phyloP scores from a whole-genome alignment of 176 grass and related monocot species.

The Dendrocalamus sinicus region DNA sequence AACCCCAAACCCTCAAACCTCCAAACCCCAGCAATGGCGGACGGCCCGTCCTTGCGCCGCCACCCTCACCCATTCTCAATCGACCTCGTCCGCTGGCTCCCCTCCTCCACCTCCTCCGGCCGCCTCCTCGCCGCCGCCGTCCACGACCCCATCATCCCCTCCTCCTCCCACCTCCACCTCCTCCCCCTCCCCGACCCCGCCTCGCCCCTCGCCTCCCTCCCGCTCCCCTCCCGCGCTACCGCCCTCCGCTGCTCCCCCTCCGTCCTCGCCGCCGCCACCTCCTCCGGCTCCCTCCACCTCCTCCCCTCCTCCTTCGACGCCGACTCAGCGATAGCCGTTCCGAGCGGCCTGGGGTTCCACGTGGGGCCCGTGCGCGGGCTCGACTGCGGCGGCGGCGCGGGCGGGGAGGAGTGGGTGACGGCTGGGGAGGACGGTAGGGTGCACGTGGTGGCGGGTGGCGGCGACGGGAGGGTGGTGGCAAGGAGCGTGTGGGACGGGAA shows the following conservation, averaged over 20 bases:
- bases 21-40: slow-evolving; percentile 47
- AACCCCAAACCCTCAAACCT: slow-evolving; percentile 21
- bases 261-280: slow-evolving; percentile 47
- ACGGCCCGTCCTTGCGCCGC: slow-evolving; percentile 52
- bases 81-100: slow-evolving; percentile 74
- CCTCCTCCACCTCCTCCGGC: slow-evolving; percentile 47
- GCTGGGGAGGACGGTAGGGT: slow-evolving; percentile 69
- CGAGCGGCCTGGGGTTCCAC: slow-evolving; percentile 58
- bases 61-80: slow-evolving; percentile 57
- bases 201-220: slow-evolving; percentile 48
- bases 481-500: slow-evolving; percentile 68
- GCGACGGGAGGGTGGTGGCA: slow-evolving; percentile 51
- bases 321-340: slow-evolving; percentile 44
- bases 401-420: slow-evolving; percentile 63
- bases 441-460: slow-evolving; percentile 49
- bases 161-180: slow-evolving; percentile 50
- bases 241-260: slow-evolving; percentile 64
- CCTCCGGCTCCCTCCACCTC: slow-evolving; percentile 63
- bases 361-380: slow-evolving; percentile 60
- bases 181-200: slow-evolving; percentile 36
- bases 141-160: slow-evolving; percentile 46
- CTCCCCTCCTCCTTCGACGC: slow-evolving; percentile 50
- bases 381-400: slow-evolving; percentile 40
- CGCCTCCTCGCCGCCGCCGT: slow-evolving; percentile 60
- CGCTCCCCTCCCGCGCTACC: slow-evolving; percentile 56